These are phyloP conservation scores for Lithospermum erythrorhizon DNA, from an alignment of 257 asterid genomes.

Conservation along the genomic window DNA sequence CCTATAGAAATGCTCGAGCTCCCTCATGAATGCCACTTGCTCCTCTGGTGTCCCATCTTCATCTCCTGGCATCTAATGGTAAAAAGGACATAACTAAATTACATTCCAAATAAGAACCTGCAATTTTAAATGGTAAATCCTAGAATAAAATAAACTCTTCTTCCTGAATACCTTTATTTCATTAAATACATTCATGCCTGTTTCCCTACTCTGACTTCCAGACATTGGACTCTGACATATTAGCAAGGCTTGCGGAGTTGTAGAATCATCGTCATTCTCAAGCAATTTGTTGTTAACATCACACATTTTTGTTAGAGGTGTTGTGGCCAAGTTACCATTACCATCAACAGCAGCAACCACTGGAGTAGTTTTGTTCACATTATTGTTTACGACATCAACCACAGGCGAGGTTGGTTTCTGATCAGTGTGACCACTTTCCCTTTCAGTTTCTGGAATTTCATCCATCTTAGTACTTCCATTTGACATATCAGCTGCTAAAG, in stretches of 20 bases:
- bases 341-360: constrained; percentile 9
- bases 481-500: neutral
- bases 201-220: constrained; percentile 43
- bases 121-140: too few species aligned
- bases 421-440: constrained; percentile 22
- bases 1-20: constrained; percentile 56
- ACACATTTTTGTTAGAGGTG: constrained; percentile 3
- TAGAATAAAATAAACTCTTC: too few species aligned
- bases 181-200: constrained; percentile 26
- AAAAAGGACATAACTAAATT: neutral
- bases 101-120: too few species aligned
- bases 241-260: constrained; percentile 39
- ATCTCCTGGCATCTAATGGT: constrained; percentile 40
- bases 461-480: constrained; percentile 8
- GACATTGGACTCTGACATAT: constrained; percentile 30
- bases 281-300: too few species aligned
- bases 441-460: constrained; percentile 17
- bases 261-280: constrained; percentile 26
- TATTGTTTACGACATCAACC: constrained; percentile 1
- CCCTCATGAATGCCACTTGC: constrained; percentile 73
- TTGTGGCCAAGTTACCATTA: constrained; percentile 12
- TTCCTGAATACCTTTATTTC: constrained; percentile 24
- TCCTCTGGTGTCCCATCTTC: constrained; percentile 83
- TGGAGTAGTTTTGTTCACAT: neutral
- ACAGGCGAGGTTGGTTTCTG: constrained; percentile 20